Percentiles rank a stretch among this genome's conserved stretches.
Evolutionary conservation across 202 grass and related monocot genomes (phyloP).

Genomic region (Hordeum pubiflorum): DNA sequence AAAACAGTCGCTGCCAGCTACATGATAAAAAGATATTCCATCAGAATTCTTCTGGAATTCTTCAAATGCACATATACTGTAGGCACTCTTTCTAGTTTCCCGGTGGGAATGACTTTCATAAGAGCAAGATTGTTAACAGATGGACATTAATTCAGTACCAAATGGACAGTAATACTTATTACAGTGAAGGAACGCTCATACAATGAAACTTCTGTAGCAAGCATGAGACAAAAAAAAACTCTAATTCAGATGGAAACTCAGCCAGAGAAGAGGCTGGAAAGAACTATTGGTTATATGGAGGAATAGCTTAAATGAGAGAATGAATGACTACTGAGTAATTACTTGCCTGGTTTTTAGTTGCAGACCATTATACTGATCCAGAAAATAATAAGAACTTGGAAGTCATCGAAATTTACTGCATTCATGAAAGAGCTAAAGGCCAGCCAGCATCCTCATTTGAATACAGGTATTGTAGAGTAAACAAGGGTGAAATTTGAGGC

Average conservation of each 20-base stretch:
- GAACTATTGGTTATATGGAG: neutral
- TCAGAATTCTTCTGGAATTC: constrained; percentile 29
- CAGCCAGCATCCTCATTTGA: neutral
- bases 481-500: neutral
- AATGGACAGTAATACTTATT: neutral
- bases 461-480: neutral
- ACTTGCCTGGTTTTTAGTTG: neutral
- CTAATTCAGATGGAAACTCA: constrained; percentile 5
- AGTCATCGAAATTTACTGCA: neutral
- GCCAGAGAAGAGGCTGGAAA: neutral
- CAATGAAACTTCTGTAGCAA: neutral
- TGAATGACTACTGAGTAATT: neutral
- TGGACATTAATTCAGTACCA: neutral
- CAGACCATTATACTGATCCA: neutral
- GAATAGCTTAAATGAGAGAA: neutral
- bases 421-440: neutral
- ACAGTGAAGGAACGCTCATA: neutral
- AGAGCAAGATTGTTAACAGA: neutral
- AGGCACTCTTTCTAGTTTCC: neutral
- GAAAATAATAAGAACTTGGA: neutral
- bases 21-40: constrained; percentile 21
- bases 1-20: constrained; percentile 66
- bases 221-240: neutral
- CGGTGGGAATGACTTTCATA: neutral
- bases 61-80: neutral